Conservation (phyloP, 345 rosid genomes). For the Reutealis trisperma region DNA sequence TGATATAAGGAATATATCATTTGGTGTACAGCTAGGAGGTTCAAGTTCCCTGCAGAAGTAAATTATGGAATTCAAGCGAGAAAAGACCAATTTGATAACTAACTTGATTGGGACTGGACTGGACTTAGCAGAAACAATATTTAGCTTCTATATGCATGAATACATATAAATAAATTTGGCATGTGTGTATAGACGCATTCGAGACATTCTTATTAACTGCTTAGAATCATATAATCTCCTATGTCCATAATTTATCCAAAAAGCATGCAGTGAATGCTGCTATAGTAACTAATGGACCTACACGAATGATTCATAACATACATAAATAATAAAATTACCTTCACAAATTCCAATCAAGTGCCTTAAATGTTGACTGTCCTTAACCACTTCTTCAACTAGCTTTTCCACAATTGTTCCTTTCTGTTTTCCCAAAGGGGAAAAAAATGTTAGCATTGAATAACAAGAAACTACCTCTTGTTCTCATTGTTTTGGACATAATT, state of each 20-base stretch:
- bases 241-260: neutral
- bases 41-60: neutral
- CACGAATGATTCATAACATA: neutral
- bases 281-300: neutral
- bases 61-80: neutral
- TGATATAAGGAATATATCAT: neutral
- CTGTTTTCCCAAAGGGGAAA: conserved; percentile 40
- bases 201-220: neutral
- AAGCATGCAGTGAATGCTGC: neutral
- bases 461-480: neutral
- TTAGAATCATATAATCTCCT: neutral
- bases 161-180: no score
- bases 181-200: neutral
- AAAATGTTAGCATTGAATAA: conserved; percentile 15
- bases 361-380: conserved; percentile 70
- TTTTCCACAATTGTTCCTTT: conserved; percentile 89
- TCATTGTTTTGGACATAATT: neutral
- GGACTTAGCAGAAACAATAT: no score
- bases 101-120: neutral
- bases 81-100: neutral
- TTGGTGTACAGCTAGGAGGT: neutral
- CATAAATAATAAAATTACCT: conserved; percentile 44
- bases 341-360: conserved; percentile 84
- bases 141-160: no score
- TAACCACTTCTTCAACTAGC: conserved; percentile 75